Base-by-base conservation (phyloP, 2,329 filamentous ascomycete genomes). In the Botrytis elliptica region DNA sequence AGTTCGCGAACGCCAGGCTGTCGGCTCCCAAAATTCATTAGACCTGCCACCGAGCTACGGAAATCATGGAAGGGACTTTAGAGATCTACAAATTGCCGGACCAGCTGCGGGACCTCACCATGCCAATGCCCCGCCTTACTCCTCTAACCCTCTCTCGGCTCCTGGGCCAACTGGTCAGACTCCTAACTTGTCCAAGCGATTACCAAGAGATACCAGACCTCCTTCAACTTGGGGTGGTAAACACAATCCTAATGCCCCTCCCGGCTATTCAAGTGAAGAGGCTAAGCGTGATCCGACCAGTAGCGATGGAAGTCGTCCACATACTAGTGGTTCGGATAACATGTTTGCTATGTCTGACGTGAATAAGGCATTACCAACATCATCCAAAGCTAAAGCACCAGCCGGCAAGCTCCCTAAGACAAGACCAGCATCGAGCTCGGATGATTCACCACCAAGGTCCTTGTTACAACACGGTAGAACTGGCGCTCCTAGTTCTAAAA, bases 101-200 rank as follows among this genome's bases (percentile, higher is more conserved):
- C 8, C 8, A 12, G 3, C 20, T 22, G 46, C 3, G 20, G 20
- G 49, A 12, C 49, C 49, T 52, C 20, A 0, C 20, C 22, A 52
- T n/a, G 20, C 8, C 25, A 12, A 16, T 1, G 22, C 25, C 7
- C 59, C 59, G 1, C 10, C 3, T 16, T 63, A n/a, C 7, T 7
- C 4, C 4, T 0, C 0, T 14, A 14, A 38, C 3, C 33, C 59
- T 7, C 22, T 6, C 14, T 40, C 59, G 1, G 2, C 16, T 8
- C 22, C 36, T 8, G 7, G 7, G 22, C 12, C 60, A n/a, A 63
- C 60, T 42, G 22, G 22, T 40, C 36, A n/a, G 60, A 63, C 36
- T n/a, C 36, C 25, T 18, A 12, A 25, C 3, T 38, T 63, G 1
- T 14, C 36, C 60, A 3, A 3, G 18, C 16, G 20, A 20, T 22